Conservation (phyloP, 345 rosid species). For the Salix exigua region DNA sequence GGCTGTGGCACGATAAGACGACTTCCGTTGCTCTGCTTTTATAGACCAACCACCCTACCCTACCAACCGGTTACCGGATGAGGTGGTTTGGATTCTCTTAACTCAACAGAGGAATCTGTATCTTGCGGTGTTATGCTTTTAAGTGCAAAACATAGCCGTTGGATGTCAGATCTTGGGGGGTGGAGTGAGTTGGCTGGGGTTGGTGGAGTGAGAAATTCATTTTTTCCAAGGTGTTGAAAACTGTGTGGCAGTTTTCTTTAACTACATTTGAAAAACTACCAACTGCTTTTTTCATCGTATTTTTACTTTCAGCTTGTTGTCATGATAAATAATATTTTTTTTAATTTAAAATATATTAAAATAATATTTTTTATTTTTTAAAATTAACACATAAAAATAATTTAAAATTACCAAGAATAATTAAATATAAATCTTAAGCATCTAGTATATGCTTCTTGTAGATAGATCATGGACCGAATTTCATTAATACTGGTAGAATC, state of each 20-base stretch:
- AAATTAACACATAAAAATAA: too few species aligned
- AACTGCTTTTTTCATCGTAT: too few species aligned
- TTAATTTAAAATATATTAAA: too few species aligned
- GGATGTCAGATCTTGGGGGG: conserved; percentile 6
- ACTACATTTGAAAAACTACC: background rate
- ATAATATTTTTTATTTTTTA: too few species aligned
- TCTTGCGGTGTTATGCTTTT: background rate
- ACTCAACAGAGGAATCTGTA: background rate
- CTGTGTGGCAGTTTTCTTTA: background rate
- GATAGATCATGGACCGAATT: too few species aligned
- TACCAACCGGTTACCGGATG: conserved; percentile 11
- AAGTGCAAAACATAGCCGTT: conserved; percentile 13
- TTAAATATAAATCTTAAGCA: background rate
- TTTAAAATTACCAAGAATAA: too few species aligned
- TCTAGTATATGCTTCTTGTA: too few species aligned
- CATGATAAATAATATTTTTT: too few species aligned
- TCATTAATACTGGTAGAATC: background rate
- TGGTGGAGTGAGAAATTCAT: background rate
- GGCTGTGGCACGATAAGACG: background rate
- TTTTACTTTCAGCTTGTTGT: too few species aligned
- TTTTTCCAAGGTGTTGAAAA: background rate
- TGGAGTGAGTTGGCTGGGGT: background rate
- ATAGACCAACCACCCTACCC: background rate
- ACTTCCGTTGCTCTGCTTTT: background rate
- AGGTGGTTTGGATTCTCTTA: background rate